phyloP scores from a whole-genome alignment of 176 grass and related monocot species.

The Dendrocalamus sinicus region DNA sequence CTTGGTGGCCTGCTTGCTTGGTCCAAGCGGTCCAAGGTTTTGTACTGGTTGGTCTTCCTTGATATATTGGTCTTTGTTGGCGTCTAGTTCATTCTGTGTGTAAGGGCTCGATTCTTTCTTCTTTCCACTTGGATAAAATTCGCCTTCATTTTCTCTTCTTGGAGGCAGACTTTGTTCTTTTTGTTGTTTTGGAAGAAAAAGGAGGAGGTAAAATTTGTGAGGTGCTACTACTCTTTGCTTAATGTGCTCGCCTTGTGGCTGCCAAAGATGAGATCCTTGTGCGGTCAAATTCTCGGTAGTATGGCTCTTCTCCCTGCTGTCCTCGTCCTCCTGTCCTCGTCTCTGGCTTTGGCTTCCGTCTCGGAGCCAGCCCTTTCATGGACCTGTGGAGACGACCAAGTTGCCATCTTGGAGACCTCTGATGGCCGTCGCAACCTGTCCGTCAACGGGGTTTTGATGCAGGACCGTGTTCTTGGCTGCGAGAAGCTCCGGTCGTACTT shows the following conservation, averaged over 20 bases:
- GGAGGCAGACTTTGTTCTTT: not conserved
- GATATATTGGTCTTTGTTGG: not conserved
- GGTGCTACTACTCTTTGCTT: not conserved
- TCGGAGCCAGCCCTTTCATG: slow-evolving; percentile 39
- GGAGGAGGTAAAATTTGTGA: not conserved
- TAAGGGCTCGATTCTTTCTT: slow-evolving; percentile 17
- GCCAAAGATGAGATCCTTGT: slow-evolving; percentile 21
- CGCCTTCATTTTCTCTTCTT: slow-evolving; percentile 7
- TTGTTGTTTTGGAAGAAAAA: not conserved
- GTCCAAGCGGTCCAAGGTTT: slow-evolving; percentile 24
- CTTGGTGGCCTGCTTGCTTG: not conserved
- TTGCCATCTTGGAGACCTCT: slow-evolving; percentile 49
- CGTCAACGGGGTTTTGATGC: slow-evolving; percentile 59
- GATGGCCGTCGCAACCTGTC: slow-evolving; percentile 55
- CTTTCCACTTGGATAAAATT: not conserved
- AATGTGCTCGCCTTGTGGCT: not conserved
- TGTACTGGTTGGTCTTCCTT: slow-evolving; percentile 6
- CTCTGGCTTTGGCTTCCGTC: slow-evolving; percentile 40
- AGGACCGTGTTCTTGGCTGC: slow-evolving; percentile 64
- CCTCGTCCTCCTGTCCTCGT: slow-evolving; percentile 48
- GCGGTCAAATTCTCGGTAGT: slow-evolving; percentile 5
- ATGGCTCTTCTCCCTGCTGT: slow-evolving; percentile 44
- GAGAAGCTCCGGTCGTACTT: slow-evolving; percentile 70
- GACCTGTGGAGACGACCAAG: slow-evolving; percentile 68
- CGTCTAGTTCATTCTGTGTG: not conserved